These are phyloP conservation scores for Talaromyces albobiverticillius DNA, from an alignment of 2,329 filamentous ascomycete species.

Conservation along the genomic window DNA sequence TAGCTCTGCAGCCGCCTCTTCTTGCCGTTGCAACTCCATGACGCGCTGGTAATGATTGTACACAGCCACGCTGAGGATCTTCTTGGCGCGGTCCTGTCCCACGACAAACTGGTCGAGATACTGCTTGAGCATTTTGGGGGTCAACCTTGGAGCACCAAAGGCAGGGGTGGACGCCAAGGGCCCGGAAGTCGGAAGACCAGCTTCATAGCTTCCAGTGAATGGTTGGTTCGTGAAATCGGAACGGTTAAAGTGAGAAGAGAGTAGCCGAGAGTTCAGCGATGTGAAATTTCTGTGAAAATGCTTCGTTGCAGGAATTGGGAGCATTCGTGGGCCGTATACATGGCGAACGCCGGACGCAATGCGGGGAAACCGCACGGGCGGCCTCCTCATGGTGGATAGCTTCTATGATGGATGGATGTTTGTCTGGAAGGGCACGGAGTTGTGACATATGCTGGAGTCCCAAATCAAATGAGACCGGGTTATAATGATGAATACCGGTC, in stretches of 20 bases:
- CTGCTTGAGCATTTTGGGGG: conserved; percentile 71
- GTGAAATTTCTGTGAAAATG: conserved; percentile 10
- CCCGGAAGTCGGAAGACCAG: conserved; percentile 59
- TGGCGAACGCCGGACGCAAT: conserved; percentile 18
- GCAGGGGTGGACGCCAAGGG: conserved; percentile 60
- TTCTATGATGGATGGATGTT: neutral
- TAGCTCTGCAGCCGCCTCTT: conserved; percentile 74
- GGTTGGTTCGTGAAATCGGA: conserved; percentile 63
- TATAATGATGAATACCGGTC: neutral
- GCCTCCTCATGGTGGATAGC: conserved; percentile 29
- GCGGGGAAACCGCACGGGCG: conserved; percentile 27
- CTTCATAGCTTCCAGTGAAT: conserved; percentile 62
- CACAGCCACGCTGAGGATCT: conserved; percentile 85
- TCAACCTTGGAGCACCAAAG: conserved; percentile 58
- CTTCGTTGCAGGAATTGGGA: conserved; percentile 20
- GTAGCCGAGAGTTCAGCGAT: conserved; percentile 25
- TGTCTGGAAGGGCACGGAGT: neutral
- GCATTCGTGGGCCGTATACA: conserved; percentile 17
- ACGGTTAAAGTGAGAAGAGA: conserved; percentile 53
- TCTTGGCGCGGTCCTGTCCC: conserved; percentile 88
- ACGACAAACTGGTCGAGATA: conserved; percentile 95
- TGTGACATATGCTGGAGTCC: too few species aligned
- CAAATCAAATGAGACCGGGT: neutral
- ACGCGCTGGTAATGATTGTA: conserved; percentile 96
- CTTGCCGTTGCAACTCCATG: conserved; percentile 68